A percentile compares a stretch with the other conserved stretches of the same genome.
These are phyloP conservation scores for Botryotinia convoluta DNA, from an alignment of 2,329 filamentous ascomycete genomes.

Conservation along the genomic window DNA sequence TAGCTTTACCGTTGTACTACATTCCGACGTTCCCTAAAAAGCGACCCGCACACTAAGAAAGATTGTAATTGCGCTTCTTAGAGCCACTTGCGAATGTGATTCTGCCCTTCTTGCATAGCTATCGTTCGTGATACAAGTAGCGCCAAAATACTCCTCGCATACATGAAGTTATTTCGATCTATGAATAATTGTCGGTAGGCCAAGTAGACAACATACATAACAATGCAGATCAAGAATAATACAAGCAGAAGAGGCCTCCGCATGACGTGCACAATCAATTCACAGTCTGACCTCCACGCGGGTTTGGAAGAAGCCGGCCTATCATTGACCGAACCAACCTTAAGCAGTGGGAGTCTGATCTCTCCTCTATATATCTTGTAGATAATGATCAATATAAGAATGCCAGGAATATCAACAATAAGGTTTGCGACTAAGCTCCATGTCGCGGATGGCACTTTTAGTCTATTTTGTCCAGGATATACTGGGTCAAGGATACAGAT, in stretches of 20 bases:
- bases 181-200: not conserved
- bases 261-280: not conserved
- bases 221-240: not conserved
- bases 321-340: not conserved
- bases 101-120: not conserved
- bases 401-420: not conserved
- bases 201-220: not conserved
- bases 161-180: not conserved
- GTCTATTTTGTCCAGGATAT: not conserved
- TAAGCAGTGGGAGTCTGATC: not conserved
- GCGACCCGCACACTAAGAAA: not conserved
- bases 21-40: not conserved
- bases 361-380: not conserved
- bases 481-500: not conserved
- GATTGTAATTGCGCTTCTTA: not conserved
- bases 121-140: not conserved
- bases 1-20: not conserved
- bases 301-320: not conserved
- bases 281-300: not conserved
- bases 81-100: not conserved
- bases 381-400: not conserved
- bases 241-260: not conserved
- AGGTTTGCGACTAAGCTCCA: not conserved
- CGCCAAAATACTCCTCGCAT: not conserved
- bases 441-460: not conserved